Evolutionary conservation across 768 basidiomycete genomes (phyloP).

Genomic region (Mycena filopes): DNA sequence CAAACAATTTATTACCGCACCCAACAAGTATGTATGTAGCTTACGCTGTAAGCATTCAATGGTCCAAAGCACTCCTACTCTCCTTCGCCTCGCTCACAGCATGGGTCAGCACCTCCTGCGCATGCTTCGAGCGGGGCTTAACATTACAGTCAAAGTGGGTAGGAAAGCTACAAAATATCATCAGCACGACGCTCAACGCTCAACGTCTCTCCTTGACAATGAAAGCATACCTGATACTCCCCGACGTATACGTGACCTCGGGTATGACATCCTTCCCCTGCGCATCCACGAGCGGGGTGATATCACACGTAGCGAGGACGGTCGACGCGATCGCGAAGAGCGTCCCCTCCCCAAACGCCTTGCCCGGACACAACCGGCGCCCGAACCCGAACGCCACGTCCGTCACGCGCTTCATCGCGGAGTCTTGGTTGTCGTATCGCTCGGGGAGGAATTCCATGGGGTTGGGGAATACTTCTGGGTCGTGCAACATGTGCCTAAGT

Average conservation of each 20-base stretch:
- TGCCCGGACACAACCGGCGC: slow-evolving; percentile 28
- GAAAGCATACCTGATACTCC: neutral
- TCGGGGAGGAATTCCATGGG: slow-evolving; percentile 42
- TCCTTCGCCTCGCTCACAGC: no score
- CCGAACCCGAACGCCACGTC: slow-evolving; percentile 34
- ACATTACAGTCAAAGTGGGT: slow-evolving; percentile 14
- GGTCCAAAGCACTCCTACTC: no score
- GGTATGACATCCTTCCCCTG: slow-evolving; percentile 1
- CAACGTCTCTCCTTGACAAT: no score
- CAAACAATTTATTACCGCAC: no score
- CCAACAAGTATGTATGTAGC: no score
- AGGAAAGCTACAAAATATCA: slow-evolving; percentile 9
- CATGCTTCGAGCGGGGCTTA: slow-evolving; percentile 12
- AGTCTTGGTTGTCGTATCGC: slow-evolving; percentile 32
- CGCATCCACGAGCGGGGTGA: neutral
- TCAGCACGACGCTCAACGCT: neutral
- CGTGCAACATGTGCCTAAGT: slow-evolving; percentile 28
- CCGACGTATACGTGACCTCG: slow-evolving; percentile 4
- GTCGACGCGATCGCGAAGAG: slow-evolving; percentile 18
- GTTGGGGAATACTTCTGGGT: slow-evolving; percentile 35
- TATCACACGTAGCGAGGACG: slow-evolving; percentile 13
- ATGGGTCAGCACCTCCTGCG: neutral
- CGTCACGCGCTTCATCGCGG: slow-evolving; percentile 24
- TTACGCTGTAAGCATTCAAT: no score
- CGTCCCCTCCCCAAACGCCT: slow-evolving; percentile 4